Percentiles rank a stretch among this genome's conserved stretches.
These are phyloP conservation scores for Ogataea siamensis DNA, from an alignment of 805 yeast species.

Conservation along the genomic window DNA sequence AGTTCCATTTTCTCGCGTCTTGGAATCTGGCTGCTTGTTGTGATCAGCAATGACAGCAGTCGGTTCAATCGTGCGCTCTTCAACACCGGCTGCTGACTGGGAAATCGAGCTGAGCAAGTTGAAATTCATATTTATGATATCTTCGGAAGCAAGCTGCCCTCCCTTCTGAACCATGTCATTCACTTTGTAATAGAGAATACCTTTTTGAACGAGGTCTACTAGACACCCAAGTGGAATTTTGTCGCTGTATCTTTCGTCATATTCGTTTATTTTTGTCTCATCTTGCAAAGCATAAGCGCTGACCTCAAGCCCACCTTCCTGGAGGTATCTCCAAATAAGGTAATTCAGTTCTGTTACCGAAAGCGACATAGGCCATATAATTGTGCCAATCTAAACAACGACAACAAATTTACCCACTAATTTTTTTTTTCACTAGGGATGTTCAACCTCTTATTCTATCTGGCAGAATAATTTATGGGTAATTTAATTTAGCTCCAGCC, in stretches of 20 bases:
- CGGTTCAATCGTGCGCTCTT: constrained; percentile 11
- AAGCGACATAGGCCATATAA: constrained; percentile 56
- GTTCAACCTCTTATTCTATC: constrained; percentile 3
- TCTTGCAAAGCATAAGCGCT: constrained; percentile 80
- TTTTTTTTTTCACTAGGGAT: no score
- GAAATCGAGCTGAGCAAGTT: constrained; percentile 54
- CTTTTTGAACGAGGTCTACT: constrained; percentile 81
- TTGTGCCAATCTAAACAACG: neutral
- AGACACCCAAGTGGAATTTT: constrained; percentile 75
- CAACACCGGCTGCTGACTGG: constrained; percentile 4
- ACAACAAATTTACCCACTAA: constrained; percentile 11
- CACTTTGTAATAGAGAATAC: constrained; percentile 72
- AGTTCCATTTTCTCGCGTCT: neutral
- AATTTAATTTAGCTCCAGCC: constrained; percentile 2
- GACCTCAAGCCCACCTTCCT: constrained; percentile 76
- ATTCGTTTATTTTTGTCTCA: constrained; percentile 59
- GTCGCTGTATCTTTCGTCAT: constrained; percentile 49
- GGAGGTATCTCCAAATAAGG: constrained; percentile 87
- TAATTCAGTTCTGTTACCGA: constrained; percentile 85
- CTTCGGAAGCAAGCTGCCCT: constrained; percentile 21
- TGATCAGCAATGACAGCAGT: constrained; percentile 1
- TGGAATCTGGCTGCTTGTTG: neutral
- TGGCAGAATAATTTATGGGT: constrained; percentile 10
- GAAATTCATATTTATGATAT: constrained; percentile 36
- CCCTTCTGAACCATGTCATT: constrained; percentile 47